These are phyloP conservation scores for Anacardium occidentale DNA, from an alignment of 345 rosid species.

Conservation along the genomic window DNA sequence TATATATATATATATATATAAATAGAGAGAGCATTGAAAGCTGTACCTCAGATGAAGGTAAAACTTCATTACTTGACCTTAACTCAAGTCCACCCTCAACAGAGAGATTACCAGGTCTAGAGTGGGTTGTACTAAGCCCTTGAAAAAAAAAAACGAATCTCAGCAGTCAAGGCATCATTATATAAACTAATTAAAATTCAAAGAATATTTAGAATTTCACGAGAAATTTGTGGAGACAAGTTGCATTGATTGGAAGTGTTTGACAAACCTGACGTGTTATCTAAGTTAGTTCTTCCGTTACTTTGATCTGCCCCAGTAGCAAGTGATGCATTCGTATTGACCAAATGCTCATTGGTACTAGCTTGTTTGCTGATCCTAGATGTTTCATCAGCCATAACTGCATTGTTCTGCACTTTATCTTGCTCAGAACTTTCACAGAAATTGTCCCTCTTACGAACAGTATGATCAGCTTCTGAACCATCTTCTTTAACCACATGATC, in stretches of 20 bases:
- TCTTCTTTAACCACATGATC: constrained; percentile 51
- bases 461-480: constrained; percentile 39
- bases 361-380: constrained; percentile 41
- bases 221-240: constrained; percentile 7
- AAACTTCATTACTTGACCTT: constrained; percentile 48
- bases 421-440: constrained; percentile 39
- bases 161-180: constrained; percentile 32
- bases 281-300: constrained; percentile 49
- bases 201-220: constrained; percentile 4
- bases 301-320: constrained; percentile 41
- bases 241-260: constrained; percentile 15
- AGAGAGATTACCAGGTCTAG: constrained; percentile 49
- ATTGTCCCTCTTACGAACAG: constrained; percentile 36
- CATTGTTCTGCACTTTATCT: constrained; percentile 43
- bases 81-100: constrained; percentile 50
- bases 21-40: neutral
- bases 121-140: constrained; percentile 57
- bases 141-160: constrained; percentile 21
- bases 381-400: constrained; percentile 51
- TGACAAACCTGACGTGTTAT: constrained; percentile 48
- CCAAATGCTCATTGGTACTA: constrained; percentile 35
- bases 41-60: constrained; percentile 61
- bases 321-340: constrained; percentile 33
- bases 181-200: constrained; percentile 8
- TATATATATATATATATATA: neutral